Conservation (phyloP, 129 eudicot genomes). For the Pseudognaphalium luteoalbum region DNA sequence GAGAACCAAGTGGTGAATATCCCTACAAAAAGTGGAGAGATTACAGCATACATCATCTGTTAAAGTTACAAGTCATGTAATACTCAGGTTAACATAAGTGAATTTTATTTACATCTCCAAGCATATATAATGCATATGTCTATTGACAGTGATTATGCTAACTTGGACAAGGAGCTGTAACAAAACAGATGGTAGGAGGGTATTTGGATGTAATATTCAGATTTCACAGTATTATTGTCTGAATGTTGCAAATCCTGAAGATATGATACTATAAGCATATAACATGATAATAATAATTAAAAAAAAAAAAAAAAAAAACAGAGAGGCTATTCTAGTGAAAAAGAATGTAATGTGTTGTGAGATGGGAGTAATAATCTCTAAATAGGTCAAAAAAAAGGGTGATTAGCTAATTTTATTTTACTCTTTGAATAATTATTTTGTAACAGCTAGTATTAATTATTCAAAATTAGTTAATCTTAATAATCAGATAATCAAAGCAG, state of each 20-base stretch:
- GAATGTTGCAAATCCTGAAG: background rate
- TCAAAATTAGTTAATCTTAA: background rate
- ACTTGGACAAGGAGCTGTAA: background rate
- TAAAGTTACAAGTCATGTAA: background rate
- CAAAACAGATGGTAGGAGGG: background rate
- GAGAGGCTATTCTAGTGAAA: background rate
- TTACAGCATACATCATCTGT: background rate
- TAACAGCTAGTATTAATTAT: background rate
- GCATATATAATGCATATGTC: background rate
- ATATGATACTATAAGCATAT: background rate
- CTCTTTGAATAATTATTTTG: background rate
- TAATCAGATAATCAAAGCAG: background rate
- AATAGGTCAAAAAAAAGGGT: background rate
- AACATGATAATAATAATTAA: too few relatives aligned
- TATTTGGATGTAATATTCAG: background rate
- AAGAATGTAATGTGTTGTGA: background rate
- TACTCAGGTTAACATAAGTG: background rate
- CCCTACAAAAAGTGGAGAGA: conserved; percentile 38
- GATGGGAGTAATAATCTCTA: background rate
- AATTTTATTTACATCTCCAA: too few relatives aligned
- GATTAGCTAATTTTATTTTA: background rate
- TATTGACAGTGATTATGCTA: background rate
- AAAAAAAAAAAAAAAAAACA: too few relatives aligned
- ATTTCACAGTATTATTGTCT: background rate
- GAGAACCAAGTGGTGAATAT: conserved; percentile 85